Evolutionary conservation across 495 filamentous ascomycete species (phyloP).

Genomic region (Penicillium diatomitis): DNA sequence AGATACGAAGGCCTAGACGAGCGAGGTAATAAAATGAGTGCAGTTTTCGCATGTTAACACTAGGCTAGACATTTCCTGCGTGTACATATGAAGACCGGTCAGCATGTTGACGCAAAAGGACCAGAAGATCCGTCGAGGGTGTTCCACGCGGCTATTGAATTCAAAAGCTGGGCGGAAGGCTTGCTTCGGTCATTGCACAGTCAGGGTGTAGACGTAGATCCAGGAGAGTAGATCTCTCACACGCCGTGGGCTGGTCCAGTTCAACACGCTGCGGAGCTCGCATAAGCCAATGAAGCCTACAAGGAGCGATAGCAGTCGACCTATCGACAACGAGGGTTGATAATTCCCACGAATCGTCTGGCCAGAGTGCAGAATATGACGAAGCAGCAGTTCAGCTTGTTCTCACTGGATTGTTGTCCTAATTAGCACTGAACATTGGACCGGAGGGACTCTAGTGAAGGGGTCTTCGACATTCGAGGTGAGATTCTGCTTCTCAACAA

Average conservation of each 20-base stretch:
- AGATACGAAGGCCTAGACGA: too few species aligned
- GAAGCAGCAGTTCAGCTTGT: constrained; percentile 5
- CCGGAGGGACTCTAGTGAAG: constrained; percentile 19
- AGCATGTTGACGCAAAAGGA: too few species aligned
- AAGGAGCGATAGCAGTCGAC: not conserved
- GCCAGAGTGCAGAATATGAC: not conserved
- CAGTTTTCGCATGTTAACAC: too few species aligned
- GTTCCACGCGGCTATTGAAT: too few species aligned
- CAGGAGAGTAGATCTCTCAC: not conserved
- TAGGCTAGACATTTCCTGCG: too few species aligned
- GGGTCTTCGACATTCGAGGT: constrained; percentile 12
- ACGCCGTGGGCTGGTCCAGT: too few species aligned
- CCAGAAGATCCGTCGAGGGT: too few species aligned
- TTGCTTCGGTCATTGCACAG: not conserved
- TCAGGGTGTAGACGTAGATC: constrained; percentile 2
- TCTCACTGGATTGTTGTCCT: constrained; percentile 10
- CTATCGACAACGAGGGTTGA: not conserved
- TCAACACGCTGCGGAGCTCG: too few species aligned
- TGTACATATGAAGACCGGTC: too few species aligned
- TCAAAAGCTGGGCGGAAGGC: too few species aligned
- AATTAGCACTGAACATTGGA: constrained; percentile 13
- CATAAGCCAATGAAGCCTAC: constrained; percentile 1
- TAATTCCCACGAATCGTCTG: constrained; percentile 4
- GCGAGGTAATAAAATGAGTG: too few species aligned
- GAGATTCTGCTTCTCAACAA: constrained; percentile 13